Base-by-base conservation (phyloP, 768 basidiomycete species). In the Coprinopsis sp. region DNA sequence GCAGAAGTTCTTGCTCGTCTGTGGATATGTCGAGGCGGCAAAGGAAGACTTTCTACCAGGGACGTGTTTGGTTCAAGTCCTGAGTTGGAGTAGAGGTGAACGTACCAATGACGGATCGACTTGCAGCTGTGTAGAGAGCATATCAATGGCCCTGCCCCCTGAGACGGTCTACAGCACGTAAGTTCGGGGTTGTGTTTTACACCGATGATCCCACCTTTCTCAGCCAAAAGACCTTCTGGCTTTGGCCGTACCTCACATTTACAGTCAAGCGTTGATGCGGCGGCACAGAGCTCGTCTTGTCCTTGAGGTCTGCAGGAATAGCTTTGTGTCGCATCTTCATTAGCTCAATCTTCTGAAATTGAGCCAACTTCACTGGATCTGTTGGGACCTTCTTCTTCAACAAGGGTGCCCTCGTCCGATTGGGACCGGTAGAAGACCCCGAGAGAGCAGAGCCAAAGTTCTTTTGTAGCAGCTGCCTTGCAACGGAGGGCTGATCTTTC, bases 301-400 rank as follows among this genome's bases (percentile, higher is more conserved):
- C 80, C 54, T 74, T 79, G 16, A 76, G 70, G 54, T 90, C 81
- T 6, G 69, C 78, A 2, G 87, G 77, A 33, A 67, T 54, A 10
- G 90, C 90, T 30, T 69, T 72, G 58, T 85, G 87, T 44, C 82
- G 79, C 74, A 91, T 76, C 58, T 80, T 87, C 76, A 91, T 86
- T 4, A 82, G 58, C 55, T 82, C 77, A 14, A 89, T 58, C 54
- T 78, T 79, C 46, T 73, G 72, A 49, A 72, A 61, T 51, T 79
- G 76, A 1, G 73, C 77, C 18, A 75, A 58, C 53, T 81, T 81
- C 44, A 66, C 70, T 6, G 80, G 73, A 54, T 81, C 76, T 11
- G 68, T 69, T 5, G 76, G 71, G 30, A 60, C 54, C 51, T 69
- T 70, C 28, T 47, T 52, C 46, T 50, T 41, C 55, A 60, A 33